phyloP scores from a whole-genome alignment of 2,329 filamentous ascomycete species.

The Hypoxylon sp. region DNA sequence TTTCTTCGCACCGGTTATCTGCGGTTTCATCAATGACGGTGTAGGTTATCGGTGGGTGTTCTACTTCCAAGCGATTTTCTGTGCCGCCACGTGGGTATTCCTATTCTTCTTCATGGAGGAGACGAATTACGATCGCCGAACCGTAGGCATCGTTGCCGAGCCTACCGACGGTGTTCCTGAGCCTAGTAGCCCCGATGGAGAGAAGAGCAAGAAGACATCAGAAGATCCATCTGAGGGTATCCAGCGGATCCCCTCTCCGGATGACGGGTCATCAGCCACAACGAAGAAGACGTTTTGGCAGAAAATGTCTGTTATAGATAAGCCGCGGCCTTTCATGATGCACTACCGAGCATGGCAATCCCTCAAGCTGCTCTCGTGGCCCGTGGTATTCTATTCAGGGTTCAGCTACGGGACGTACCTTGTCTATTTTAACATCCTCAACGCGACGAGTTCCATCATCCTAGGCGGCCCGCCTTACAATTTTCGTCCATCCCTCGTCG shows the following conservation, averaged over 20 bases:
- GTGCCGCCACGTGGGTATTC: constrained; percentile 55
- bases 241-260: constrained; percentile 36
- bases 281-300: constrained; percentile 60
- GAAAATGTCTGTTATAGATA: constrained; percentile 60
- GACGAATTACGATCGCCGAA: constrained; percentile 65
- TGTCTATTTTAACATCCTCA: constrained; percentile 62
- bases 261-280: constrained; percentile 42
- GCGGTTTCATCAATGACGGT: constrained; percentile 61
- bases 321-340: constrained; percentile 60
- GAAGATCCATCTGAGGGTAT: constrained; percentile 40
- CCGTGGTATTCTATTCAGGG: constrained; percentile 60
- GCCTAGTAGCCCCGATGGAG: constrained; percentile 10
- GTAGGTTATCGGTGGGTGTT: constrained; percentile 61
- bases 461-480: constrained; percentile 57
- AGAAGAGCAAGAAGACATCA: constrained; percentile 30
- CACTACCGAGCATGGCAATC: constrained; percentile 57
- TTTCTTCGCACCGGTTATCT: constrained; percentile 62
- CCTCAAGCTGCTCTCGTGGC: constrained; percentile 58
- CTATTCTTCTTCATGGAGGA: constrained; percentile 73
- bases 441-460: constrained; percentile 60
- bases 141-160: constrained; percentile 45
- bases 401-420: constrained; percentile 61
- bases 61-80: constrained; percentile 60
- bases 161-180: constrained; percentile 18
- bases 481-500: constrained; percentile 58